A percentile compares a stretch with the other conserved stretches of the same genome.
Evolutionary conservation across 1,284 basidiomycete species (phyloP).

Genomic region (Leccinum pachyderme): DNA sequence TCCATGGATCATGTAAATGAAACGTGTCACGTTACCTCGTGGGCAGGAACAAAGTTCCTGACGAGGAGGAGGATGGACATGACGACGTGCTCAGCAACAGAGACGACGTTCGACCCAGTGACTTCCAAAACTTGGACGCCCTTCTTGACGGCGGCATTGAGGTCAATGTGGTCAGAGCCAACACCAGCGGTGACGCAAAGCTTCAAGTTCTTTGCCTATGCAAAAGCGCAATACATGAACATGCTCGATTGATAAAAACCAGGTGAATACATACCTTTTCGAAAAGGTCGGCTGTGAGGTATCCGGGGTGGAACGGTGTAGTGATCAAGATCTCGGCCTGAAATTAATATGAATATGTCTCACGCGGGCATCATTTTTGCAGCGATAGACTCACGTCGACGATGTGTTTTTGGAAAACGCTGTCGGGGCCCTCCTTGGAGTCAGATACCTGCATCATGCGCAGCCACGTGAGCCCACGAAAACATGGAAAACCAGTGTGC

Average conservation of each 20-base stretch:
- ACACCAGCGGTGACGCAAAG: conserved; percentile 93
- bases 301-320: conserved; percentile 92
- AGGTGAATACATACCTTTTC: conserved; percentile 46
- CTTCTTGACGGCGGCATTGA: conserved; percentile 83
- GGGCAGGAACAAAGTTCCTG: conserved; percentile 70
- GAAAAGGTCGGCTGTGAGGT: conserved; percentile 81
- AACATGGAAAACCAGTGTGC: conserved; percentile 22
- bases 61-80: conserved; percentile 76
- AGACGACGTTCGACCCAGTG: conserved; percentile 83
- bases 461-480: not conserved
- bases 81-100: conserved; percentile 90
- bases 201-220: conserved; percentile 87
- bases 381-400: conserved; percentile 58
- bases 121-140: conserved; percentile 85
- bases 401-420: conserved; percentile 86
- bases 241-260: not conserved
- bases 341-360: conserved; percentile 8
- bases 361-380: not conserved
- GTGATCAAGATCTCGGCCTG: conserved; percentile 80
- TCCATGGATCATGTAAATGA: not conserved
- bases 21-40: conserved; percentile 40
- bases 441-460: conserved; percentile 61
- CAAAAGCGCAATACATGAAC: not conserved
- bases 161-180: conserved; percentile 91
- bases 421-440: conserved; percentile 86